phyloP scores from a whole-genome alignment of 345 rosid genomes.

The Odontarrhena argentea region DNA sequence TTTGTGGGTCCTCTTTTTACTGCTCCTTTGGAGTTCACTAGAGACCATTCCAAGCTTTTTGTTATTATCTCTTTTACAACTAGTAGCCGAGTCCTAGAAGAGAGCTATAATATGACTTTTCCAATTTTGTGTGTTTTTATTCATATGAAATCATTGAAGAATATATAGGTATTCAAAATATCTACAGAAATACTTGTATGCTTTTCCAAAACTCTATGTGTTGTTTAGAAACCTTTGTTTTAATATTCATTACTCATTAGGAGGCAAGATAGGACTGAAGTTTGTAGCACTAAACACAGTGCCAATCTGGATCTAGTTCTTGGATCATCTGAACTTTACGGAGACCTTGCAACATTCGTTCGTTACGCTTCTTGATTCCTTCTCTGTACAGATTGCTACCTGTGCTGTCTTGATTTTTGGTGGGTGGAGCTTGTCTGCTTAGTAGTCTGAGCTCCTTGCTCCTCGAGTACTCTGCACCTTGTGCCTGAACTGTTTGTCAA shows the following conservation, averaged over 20 bases:
- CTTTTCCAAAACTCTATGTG: too few relatives aligned
- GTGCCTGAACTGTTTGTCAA: constrained; percentile 61
- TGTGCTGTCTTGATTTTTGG: constrained; percentile 31
- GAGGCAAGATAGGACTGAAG: neutral
- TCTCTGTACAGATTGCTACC: constrained; percentile 64
- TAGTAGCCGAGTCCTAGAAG: constrained; percentile 21
- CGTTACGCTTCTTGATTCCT: constrained; percentile 69
- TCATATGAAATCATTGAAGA: neutral
- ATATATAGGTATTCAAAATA: constrained; percentile 19
- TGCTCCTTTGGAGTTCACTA: constrained; percentile 33
- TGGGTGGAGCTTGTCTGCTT: constrained; percentile 33
- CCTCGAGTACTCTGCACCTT: constrained; percentile 63
- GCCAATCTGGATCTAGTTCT: constrained; percentile 18
- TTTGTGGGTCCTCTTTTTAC: constrained; percentile 35
- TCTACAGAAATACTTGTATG: neutral
- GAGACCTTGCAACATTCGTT: constrained; percentile 43
- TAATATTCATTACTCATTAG: constrained; percentile 1
- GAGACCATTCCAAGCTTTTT: constrained; percentile 9
- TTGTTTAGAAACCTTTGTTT: neutral
- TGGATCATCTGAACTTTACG: constrained; percentile 32
- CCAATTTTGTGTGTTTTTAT: too few relatives aligned
- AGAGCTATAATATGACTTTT: neutral
- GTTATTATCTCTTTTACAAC: neutral
- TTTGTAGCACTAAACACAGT: constrained; percentile 13
- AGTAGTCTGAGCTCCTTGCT: constrained; percentile 48